Evolutionary conservation across 257 asterid genomes (phyloP).

Genomic region (Verbascum thapsus): DNA sequence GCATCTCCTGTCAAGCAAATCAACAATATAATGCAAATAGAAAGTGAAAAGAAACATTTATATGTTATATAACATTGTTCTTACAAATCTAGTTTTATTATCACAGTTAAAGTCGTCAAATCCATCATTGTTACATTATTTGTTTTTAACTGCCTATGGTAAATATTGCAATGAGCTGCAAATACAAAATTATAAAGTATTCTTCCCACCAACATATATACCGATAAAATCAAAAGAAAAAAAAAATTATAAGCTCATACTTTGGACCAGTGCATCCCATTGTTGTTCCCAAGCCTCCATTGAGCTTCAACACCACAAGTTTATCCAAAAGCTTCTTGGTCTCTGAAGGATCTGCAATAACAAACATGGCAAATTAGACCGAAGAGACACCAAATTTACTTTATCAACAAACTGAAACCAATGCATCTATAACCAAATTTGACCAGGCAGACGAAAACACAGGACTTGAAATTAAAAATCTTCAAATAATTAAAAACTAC

Average conservation of each 20-base stretch:
- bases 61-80: not conserved
- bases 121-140: conserved; percentile 4
- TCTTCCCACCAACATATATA: not conserved
- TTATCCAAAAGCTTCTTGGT: conserved; percentile 81
- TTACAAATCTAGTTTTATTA: not conserved
- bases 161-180: conserved; percentile 25
- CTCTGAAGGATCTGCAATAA: conserved; percentile 63
- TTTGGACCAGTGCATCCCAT: conserved; percentile 99
- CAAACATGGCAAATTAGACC: conserved; percentile 14
- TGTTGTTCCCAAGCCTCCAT: conserved; percentile 99
- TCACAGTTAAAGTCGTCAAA: not conserved
- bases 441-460: conserved; percentile 8
- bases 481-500: not conserved
- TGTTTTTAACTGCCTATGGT: conserved; percentile 7
- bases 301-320: conserved; percentile 93
- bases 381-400: not conserved
- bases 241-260: conserved; percentile 44
- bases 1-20: conserved; percentile 1
- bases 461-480: conserved; percentile 4
- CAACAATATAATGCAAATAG: not conserved
- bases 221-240: conserved; percentile 14
- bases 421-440: conserved; percentile 4
- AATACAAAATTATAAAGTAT: conserved; percentile 5
- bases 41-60: not conserved
- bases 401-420: conserved; percentile 8